phyloP scores from a whole-genome alignment of 2,329 filamentous ascomycete species.

The Canariomyces notabilis region DNA sequence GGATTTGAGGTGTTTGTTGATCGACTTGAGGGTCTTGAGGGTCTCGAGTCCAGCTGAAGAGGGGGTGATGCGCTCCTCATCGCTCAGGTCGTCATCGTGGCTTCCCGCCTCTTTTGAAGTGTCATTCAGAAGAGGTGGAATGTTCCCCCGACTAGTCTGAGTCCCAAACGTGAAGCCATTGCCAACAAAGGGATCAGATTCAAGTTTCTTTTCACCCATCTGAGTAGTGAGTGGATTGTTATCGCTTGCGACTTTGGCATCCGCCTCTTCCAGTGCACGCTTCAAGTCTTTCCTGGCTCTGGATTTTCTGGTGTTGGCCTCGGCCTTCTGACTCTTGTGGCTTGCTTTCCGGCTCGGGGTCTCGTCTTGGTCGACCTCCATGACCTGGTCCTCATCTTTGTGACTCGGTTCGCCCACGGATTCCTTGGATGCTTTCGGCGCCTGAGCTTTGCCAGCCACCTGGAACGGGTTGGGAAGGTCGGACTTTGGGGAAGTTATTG shows the following conservation, averaged over 20 bases:
- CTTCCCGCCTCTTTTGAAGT: not conserved
- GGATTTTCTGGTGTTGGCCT: slow-evolving; percentile 7
- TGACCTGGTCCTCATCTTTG: not conserved
- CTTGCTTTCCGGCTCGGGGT: not conserved
- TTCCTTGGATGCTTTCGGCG: not conserved
- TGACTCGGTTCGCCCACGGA: not conserved
- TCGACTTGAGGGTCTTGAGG: slow-evolving; percentile 15
- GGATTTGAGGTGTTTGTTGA: slow-evolving; percentile 15
- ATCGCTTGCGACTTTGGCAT: not conserved
- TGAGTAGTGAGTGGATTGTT: not conserved
- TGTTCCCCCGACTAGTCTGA: not conserved
- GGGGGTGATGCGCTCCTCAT: not conserved
- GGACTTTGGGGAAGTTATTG: not conserved
- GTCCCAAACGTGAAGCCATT: not conserved
- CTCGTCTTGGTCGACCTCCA: not conserved
- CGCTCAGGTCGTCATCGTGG: not conserved
- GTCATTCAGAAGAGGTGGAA: no score
- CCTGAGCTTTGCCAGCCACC: not conserved
- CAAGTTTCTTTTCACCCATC: not conserved
- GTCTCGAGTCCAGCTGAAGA: not conserved
- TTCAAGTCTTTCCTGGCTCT: not conserved
- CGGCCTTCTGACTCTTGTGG: not conserved
- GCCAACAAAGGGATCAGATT: not conserved
- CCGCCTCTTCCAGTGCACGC: no score
- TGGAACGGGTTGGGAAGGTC: not conserved